Evolutionary conservation across 2,329 filamentous ascomycete species (phyloP).

Genomic region (Phialophora tarda): DNA sequence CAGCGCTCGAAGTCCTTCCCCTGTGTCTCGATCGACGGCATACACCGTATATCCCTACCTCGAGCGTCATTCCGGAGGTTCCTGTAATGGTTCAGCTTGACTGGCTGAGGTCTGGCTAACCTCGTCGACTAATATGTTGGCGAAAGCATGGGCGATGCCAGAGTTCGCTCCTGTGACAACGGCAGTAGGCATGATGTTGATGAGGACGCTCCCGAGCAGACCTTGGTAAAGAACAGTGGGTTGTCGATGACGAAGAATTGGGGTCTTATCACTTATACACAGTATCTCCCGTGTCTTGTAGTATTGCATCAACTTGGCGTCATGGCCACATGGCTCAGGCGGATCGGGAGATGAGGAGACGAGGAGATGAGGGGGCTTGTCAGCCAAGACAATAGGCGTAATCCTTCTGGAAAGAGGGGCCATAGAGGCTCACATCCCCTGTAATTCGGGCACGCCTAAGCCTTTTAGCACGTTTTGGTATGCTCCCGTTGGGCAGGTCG

Average conservation of each 20-base stretch:
- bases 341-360: not conserved
- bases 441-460: not conserved
- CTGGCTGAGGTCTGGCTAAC: slow-evolving; percentile 28
- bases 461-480: slow-evolving; percentile 13
- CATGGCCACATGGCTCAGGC: not conserved
- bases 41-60: slow-evolving; percentile 40
- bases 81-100: not conserved
- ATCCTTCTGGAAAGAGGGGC: not conserved
- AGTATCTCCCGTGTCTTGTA: not conserved
- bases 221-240: not conserved
- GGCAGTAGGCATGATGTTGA: slow-evolving; percentile 45
- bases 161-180: slow-evolving; percentile 52
- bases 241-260: not conserved
- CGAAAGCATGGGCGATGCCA: slow-evolving; percentile 50
- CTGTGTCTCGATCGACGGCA: slow-evolving; percentile 33
- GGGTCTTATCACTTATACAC: not conserved
- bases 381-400: not conserved
- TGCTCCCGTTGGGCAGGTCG: not conserved
- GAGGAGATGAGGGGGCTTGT: not conserved
- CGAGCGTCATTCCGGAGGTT: slow-evolving; percentile 23
- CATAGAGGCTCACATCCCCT: not conserved
- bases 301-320: not conserved
- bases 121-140: slow-evolving; percentile 36
- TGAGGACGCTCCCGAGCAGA: not conserved
- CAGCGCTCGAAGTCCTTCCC: slow-evolving; percentile 31